Conservation (phyloP, 768 basidiomycete species). For the Termitomyces sp. region DNA sequence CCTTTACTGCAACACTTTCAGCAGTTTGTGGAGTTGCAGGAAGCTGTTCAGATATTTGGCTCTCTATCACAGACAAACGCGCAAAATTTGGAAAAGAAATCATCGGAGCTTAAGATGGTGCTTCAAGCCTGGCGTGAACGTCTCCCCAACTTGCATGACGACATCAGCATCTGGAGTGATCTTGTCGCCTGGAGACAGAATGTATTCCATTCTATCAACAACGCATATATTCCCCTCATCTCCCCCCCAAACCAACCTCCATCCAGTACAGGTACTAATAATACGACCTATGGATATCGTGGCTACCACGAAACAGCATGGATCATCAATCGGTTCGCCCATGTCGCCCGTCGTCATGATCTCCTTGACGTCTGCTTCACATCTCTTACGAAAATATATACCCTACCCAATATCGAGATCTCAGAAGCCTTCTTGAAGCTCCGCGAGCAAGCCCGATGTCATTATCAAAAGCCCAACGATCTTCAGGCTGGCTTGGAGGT, state of each 20-base stretch:
- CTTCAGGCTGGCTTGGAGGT: slow-evolving; percentile 94
- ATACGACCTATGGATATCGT: slow-evolving; percentile 83
- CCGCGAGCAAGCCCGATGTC: slow-evolving; percentile 96
- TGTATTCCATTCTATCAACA: slow-evolving; percentile 96
- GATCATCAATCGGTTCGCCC: slow-evolving; percentile 99
- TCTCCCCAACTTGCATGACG: slow-evolving; percentile 92
- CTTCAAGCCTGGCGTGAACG: slow-evolving; percentile 97
- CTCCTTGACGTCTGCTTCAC: slow-evolving; percentile 94
- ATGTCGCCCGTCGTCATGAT: slow-evolving; percentile 96
- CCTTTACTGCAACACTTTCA: slow-evolving; percentile 97
- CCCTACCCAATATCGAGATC: slow-evolving; percentile 98
- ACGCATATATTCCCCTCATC: slow-evolving; percentile 92
- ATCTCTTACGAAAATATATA: slow-evolving; percentile 96
- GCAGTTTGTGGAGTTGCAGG: slow-evolving; percentile 96
- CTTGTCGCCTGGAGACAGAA: slow-evolving; percentile 99
- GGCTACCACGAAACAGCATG: slow-evolving; percentile 99
- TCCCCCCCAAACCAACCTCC: slow-evolving; percentile 47
- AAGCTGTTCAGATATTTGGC: slow-evolving; percentile 92
- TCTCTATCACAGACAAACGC: slow-evolving; percentile 84
- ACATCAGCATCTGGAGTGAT: slow-evolving; percentile 98
- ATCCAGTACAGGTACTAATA: slow-evolving; percentile 43
- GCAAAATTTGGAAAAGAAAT: slow-evolving; percentile 90
- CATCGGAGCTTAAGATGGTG: slow-evolving; percentile 92
- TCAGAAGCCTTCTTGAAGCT: slow-evolving; percentile 99
- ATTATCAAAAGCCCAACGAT: slow-evolving; percentile 94